phyloP scores from a whole-genome alignment of 2,329 filamentous ascomycete species.

The Xylogone sp. region DNA sequence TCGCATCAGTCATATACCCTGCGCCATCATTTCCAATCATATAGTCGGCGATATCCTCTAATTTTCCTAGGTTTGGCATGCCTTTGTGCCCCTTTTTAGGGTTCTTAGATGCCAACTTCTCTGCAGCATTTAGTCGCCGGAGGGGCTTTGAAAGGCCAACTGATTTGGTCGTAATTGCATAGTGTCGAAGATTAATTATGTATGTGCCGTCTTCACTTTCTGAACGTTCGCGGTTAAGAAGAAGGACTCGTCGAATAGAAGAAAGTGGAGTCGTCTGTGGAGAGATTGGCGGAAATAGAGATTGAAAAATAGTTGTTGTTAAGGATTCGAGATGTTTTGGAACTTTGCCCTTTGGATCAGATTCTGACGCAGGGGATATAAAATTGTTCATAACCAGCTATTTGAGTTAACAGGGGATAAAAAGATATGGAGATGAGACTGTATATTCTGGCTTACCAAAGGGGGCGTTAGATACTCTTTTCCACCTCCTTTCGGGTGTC shows the following conservation, averaged over 20 bases:
- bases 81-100: conserved; percentile 61
- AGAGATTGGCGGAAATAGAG: conserved; percentile 92
- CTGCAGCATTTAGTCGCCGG: conserved; percentile 78
- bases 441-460: conserved; percentile 65
- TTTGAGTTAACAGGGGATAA: conserved; percentile 22
- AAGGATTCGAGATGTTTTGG: conserved; percentile 92
- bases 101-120: conserved; percentile 55
- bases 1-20: conserved; percentile 82
- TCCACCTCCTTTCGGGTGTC: conserved; percentile 74
- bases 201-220: conserved; percentile 61
- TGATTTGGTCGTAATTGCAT: conserved; percentile 87
- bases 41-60: conserved; percentile 93
- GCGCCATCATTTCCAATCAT: conserved; percentile 75
- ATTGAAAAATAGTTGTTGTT: conserved; percentile 91
- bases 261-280: conserved; percentile 85
- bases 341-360: conserved; percentile 63
- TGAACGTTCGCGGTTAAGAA: conserved; percentile 76
- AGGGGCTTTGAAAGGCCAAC: conserved; percentile 82
- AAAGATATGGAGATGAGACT: no score
- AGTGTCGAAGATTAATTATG: conserved; percentile 85
- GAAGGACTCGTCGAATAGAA: conserved; percentile 86
- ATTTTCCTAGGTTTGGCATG: conserved; percentile 83
- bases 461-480: conserved; percentile 86
- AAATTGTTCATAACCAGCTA: conserved; percentile 99
- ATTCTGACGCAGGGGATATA: conserved; percentile 53